A percentile compares a stretch with the other conserved stretches of the same genome.
Evolutionary conservation across 257 asterid species (phyloP).

Genomic region (Thymus quinquecostatus): DNA sequence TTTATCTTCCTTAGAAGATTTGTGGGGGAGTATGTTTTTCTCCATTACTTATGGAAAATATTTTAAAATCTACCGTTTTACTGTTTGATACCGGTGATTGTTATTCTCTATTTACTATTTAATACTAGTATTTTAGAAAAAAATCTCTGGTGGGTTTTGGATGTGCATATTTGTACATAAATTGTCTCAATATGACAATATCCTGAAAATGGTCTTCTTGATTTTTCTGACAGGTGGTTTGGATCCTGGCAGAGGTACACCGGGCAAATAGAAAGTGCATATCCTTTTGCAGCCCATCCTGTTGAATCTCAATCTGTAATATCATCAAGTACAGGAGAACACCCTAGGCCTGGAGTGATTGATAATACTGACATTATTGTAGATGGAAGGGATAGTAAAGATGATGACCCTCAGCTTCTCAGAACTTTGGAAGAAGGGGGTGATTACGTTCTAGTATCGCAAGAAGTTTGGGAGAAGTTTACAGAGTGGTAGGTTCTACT

Average conservation of each 20-base stretch:
- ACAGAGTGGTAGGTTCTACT: constrained; percentile 57
- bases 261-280: constrained; percentile 54
- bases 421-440: constrained; percentile 70
- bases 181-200: not conserved
- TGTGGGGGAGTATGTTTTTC: constrained; percentile 2
- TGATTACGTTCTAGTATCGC: constrained; percentile 78
- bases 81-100: constrained; percentile 1
- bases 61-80: not conserved
- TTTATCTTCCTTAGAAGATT: constrained; percentile 15
- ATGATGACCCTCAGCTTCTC: constrained; percentile 66
- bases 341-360: constrained; percentile 90
- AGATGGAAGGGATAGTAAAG: constrained; percentile 45
- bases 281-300: constrained; percentile 42
- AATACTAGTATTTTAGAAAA: not conserved
- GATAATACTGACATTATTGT: constrained; percentile 72
- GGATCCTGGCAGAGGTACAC: constrained; percentile 79
- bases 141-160: constrained; percentile 1
- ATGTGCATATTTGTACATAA: constrained; percentile 5
- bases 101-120: not conserved
- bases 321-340: constrained; percentile 38
- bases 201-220: not conserved
- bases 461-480: constrained; percentile 89
- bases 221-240: constrained; percentile 76
- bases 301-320: not conserved
- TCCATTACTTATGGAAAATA: not conserved